Evolutionary conservation across 495 filamentous ascomycete genomes (phyloP).

Genomic region (Daldinia childiae): DNA sequence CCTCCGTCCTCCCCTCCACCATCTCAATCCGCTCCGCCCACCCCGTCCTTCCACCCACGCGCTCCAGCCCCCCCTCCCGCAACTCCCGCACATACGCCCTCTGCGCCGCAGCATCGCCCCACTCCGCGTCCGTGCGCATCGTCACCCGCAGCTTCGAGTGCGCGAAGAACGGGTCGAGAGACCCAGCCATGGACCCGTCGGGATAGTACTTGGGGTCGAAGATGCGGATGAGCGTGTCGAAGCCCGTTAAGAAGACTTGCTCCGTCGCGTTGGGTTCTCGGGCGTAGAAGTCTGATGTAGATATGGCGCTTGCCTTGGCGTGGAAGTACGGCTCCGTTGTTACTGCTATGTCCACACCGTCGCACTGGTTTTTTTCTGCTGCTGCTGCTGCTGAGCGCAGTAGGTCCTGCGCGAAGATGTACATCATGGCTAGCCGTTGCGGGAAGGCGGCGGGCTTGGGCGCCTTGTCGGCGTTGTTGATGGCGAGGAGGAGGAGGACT

Average conservation of each 20-base stretch:
- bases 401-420: slow-evolving; percentile 67
- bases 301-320: slow-evolving; percentile 81
- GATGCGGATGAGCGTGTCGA: slow-evolving; percentile 86
- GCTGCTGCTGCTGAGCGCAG: slow-evolving; percentile 6
- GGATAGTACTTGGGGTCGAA: slow-evolving; percentile 85
- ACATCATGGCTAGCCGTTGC: slow-evolving; percentile 88
- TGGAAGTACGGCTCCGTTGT: slow-evolving; percentile 85
- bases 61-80: slow-evolving; percentile 60
- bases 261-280: slow-evolving; percentile 36
- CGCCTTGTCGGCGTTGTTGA: slow-evolving; percentile 94
- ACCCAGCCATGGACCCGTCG: slow-evolving; percentile 54
- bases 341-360: slow-evolving; percentile 77
- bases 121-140: slow-evolving; percentile 71
- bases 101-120: slow-evolving; percentile 71
- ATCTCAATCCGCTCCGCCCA: slow-evolving; percentile 80
- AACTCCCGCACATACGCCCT: slow-evolving; percentile 64
- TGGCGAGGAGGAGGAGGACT: slow-evolving; percentile 82
- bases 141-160: slow-evolving; percentile 77
- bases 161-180: slow-evolving; percentile 73
- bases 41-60: slow-evolving; percentile 65
- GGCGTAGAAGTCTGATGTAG: slow-evolving; percentile 60
- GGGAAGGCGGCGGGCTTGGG: slow-evolving; percentile 83
- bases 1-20: slow-evolving; percentile 66
- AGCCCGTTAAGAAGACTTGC: slow-evolving; percentile 86
- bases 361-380: slow-evolving; percentile 2